A percentile compares a stretch with the other conserved stretches of the same genome.
phyloP scores from a whole-genome alignment of 2,329 filamentous ascomycete species.

The Talaromyces sp. region DNA sequence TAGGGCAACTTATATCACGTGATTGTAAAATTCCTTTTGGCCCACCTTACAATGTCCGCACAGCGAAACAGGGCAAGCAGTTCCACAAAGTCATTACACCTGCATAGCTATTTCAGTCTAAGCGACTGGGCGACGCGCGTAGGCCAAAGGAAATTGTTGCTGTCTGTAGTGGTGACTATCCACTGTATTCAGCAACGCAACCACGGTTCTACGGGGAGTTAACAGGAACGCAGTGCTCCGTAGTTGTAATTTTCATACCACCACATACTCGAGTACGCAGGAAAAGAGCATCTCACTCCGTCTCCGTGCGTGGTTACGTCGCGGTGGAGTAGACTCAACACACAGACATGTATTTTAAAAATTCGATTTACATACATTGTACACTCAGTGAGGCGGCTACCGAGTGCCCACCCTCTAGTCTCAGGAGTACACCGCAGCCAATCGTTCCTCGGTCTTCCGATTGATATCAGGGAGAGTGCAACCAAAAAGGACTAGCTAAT shows the following conservation, averaged over 20 bases:
- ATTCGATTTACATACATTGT: neutral
- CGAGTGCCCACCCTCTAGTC: neutral
- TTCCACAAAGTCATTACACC: neutral
- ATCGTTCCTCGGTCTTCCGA: neutral
- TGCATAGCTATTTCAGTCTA: neutral
- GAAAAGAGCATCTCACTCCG: neutral
- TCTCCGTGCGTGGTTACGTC: neutral
- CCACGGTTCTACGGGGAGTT: neutral
- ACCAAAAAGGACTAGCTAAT: neutral
- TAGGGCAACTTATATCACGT: slow-evolving; percentile 3
- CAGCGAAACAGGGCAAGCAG: neutral
- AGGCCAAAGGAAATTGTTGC: neutral
- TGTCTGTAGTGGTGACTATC: neutral
- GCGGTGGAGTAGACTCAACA: neutral
- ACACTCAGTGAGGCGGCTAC: slow-evolving; percentile 1
- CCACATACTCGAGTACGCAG: neutral
- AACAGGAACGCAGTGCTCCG: neutral
- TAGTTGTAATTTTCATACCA: neutral
- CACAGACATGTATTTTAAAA: neutral
- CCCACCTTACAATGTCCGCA: neutral
- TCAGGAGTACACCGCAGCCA: neutral
- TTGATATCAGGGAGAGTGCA: neutral
- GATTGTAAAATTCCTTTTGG: neutral
- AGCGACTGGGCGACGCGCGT: neutral
- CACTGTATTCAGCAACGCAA: neutral